These are phyloP conservation scores for Diophrys appendiculata DNA, from an alignment of 73 alveolate genomes.

Conservation along the genomic window DNA sequence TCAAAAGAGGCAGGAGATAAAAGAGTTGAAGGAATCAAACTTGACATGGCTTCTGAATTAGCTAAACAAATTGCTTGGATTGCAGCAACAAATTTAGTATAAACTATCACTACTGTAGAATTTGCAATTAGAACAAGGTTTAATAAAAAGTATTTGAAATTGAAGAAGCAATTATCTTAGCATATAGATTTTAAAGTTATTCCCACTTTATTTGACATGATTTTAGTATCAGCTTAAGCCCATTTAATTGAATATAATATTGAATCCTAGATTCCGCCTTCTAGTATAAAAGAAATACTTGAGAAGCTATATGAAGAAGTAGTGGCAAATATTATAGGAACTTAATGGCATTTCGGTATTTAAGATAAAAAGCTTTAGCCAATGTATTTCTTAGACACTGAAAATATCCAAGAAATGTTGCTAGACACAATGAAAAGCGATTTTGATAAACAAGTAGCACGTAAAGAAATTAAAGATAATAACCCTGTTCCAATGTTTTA, in stretches of 20 bases:
- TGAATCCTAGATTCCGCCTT: no score
- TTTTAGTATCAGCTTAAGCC: no score
- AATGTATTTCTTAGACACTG: background rate
- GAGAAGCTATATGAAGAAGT: background rate
- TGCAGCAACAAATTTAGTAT: background rate
- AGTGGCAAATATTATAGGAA: background rate
- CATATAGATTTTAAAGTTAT: background rate
- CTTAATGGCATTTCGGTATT: background rate
- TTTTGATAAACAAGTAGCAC: background rate
- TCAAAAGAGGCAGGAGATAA: no score
- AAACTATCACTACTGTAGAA: background rate
- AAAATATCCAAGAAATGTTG: background rate
- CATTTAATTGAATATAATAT: no score
- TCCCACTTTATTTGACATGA: background rate
- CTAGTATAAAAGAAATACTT: no score
- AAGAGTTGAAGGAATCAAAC: no score
- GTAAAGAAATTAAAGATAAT: background rate
- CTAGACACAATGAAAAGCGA: background rate
- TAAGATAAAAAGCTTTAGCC: background rate
- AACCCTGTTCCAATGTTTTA: background rate
- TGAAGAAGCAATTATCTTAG: background rate
- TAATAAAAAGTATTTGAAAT: background rate
- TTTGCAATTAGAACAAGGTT: background rate
- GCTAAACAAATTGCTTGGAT: background rate
- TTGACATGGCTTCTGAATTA: no score